A percentile compares a stretch with the other conserved stretches of the same genome.
phyloP scores from a whole-genome alignment of 108 stramenopile species.

The Cylindrotheca closterium region DNA sequence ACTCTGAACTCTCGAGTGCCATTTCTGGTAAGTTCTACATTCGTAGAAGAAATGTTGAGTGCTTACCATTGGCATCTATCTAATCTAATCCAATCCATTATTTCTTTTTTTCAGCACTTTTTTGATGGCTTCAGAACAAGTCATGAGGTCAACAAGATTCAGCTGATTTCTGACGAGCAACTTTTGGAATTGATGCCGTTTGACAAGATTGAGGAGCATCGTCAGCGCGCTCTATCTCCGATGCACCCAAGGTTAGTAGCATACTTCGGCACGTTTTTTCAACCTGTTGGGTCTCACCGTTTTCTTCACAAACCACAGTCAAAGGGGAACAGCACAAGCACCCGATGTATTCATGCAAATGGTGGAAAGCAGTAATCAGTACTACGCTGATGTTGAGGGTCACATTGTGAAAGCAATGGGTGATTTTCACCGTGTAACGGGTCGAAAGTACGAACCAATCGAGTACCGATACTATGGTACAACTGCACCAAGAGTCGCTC shows the following conservation, averaged over 20 bases:
- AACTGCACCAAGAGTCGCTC: slow-evolving; percentile 43
- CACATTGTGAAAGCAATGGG: slow-evolving; percentile 42
- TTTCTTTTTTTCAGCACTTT: no score
- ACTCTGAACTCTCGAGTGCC: slow-evolving; percentile 62
- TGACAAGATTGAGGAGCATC: slow-evolving; percentile 61
- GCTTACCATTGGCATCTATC: no score
- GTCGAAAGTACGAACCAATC: slow-evolving; percentile 44
- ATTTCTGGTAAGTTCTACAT: no score
- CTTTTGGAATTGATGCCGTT: slow-evolving; percentile 52
- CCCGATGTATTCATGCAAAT: slow-evolving; percentile 73
- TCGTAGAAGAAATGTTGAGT: no score
- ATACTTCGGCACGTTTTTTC: not conserved
- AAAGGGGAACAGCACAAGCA: slow-evolving; percentile 66
- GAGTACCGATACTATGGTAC: slow-evolving; percentile 61
- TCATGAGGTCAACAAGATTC: slow-evolving; percentile 64
- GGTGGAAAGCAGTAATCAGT: slow-evolving; percentile 55
- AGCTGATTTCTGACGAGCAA: slow-evolving; percentile 46
- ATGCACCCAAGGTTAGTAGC: slow-evolving; percentile 55
- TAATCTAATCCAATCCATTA: no score
- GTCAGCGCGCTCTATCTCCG: slow-evolving; percentile 58
- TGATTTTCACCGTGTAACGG: slow-evolving; percentile 42
- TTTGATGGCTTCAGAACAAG: slow-evolving; percentile 69
- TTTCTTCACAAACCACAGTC: slow-evolving; percentile 18
- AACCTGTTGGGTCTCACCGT: not conserved
- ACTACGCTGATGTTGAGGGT: slow-evolving; percentile 41